Conservation (phyloP, 345 rosid species). For the Noccaea caerulescens region DNA sequence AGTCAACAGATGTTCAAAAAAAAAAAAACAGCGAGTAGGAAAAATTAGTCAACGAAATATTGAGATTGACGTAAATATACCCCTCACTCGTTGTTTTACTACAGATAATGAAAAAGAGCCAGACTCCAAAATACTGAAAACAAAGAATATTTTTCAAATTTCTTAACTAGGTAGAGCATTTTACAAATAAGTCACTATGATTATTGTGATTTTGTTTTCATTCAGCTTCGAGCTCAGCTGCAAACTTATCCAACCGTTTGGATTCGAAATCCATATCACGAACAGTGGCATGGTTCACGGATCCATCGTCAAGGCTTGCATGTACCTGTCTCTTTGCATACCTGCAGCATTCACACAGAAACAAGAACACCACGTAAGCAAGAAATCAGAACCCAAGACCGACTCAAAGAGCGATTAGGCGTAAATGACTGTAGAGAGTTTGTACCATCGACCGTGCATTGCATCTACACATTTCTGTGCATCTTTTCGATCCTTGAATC, state of each 20-base stretch:
- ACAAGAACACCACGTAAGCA: neutral
- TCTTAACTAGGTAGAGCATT: neutral
- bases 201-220: slow-evolving; percentile 37
- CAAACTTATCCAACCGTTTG: slow-evolving; percentile 73
- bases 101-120: neutral
- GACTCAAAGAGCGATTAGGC: neutral
- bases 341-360: slow-evolving; percentile 51
- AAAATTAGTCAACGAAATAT: too few relatives aligned
- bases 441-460: slow-evolving; percentile 95
- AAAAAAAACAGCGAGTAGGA: too few relatives aligned
- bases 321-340: slow-evolving; percentile 84
- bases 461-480: slow-evolving; percentile 85
- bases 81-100: neutral
- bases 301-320: slow-evolving; percentile 83
- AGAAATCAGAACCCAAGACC: slow-evolving; percentile 12
- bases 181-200: neutral
- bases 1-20: too few relatives aligned
- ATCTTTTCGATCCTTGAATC: slow-evolving; percentile 83
- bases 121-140: neutral
- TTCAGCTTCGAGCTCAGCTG: slow-evolving; percentile 90
- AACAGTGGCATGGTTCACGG: slow-evolving; percentile 71
- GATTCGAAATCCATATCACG: slow-evolving; percentile 75
- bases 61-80: too few relatives aligned
- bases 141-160: neutral
- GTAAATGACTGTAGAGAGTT: neutral